A percentile compares a stretch with the other conserved stretches of the same genome.
Conservation (phyloP, 805 yeast genomes). For the Nakazawaea populi region DNA sequence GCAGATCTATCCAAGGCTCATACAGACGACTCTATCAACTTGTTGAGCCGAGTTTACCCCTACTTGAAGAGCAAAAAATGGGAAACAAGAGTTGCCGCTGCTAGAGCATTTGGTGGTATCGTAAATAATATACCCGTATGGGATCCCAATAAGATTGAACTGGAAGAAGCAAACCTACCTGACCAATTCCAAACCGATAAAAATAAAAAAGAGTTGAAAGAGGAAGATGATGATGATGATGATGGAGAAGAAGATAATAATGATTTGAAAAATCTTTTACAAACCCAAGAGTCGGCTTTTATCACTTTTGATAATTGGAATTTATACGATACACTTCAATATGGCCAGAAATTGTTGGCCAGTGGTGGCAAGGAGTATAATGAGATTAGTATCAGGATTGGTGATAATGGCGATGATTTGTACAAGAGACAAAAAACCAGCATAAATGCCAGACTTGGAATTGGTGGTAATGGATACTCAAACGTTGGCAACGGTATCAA, state of each 20-base stretch:
- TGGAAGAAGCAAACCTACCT: slow-evolving; percentile 16
- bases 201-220: slow-evolving; percentile 8
- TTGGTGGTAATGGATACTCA: slow-evolving; percentile 14
- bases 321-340: slow-evolving; percentile 39
- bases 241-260: slow-evolving; percentile 18
- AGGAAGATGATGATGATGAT: no score
- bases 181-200: slow-evolving; percentile 14
- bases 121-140: slow-evolving; percentile 71
- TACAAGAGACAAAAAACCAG: slow-evolving; percentile 21
- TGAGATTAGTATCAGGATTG: slow-evolving; percentile 2
- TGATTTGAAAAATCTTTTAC: slow-evolving; percentile 27
- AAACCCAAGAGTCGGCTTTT: slow-evolving; percentile 39
- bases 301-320: slow-evolving; percentile 46
- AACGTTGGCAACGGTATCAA: not conserved
- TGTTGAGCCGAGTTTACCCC: slow-evolving; percentile 87
- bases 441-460: slow-evolving; percentile 23
- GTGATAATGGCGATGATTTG: slow-evolving; percentile 10
- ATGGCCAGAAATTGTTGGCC: slow-evolving; percentile 56
- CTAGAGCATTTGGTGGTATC: slow-evolving; percentile 91
- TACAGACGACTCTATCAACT: slow-evolving; percentile 83
- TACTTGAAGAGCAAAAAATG: slow-evolving; percentile 77
- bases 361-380: slow-evolving; percentile 45
- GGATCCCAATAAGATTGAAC: slow-evolving; percentile 64
- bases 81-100: slow-evolving; percentile 96
- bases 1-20: slow-evolving; percentile 92